Percentiles rank a stretch among this genome's conserved stretches.
Conservation (phyloP, 352 stramenopile species). For the Globisporangium paroecandrum region DNA sequence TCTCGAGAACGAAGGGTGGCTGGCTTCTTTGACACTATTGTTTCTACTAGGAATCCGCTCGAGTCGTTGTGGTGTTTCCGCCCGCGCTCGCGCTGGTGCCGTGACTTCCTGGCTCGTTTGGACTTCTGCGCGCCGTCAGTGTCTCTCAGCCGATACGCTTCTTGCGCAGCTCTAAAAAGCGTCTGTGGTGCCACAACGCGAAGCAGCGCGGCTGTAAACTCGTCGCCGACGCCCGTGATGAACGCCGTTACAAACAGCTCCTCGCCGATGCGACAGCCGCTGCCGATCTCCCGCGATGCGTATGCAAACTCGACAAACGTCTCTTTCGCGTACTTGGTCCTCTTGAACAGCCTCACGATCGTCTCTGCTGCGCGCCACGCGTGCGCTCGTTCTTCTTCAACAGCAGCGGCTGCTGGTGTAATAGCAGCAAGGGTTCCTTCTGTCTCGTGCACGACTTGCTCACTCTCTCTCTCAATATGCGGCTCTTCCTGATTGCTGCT, state of each 20-base stretch:
- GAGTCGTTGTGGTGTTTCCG: background rate
- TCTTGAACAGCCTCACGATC: conserved; percentile 14
- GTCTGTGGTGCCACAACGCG: conserved; percentile 9
- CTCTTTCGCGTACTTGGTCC: conserved; percentile 9
- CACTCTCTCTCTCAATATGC: background rate
- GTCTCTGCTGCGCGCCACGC: conserved; percentile 11
- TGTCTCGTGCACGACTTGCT: background rate
- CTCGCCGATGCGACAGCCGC: conserved; percentile 5
- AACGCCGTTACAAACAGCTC: conserved; percentile 15
- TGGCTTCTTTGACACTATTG: background rate
- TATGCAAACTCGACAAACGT: conserved; percentile 12
- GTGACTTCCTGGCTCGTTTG: background rate
- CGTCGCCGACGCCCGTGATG: conserved; percentile 12
- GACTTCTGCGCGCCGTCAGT: background rate
- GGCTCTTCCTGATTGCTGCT: background rate
- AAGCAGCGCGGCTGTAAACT: conserved; percentile 16
- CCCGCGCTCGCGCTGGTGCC: conserved; percentile 3
- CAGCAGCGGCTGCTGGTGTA: background rate
- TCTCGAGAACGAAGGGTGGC: background rate
- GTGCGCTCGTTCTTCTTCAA: background rate
- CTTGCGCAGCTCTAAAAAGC: conserved; percentile 4
- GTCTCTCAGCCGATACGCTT: conserved; percentile 13
- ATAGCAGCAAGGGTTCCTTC: background rate
- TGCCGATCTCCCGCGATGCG: background rate
- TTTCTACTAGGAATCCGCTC: background rate